phyloP scores from a whole-genome alignment of 2,329 filamentous ascomycete species.

The Talaromyces sp. region DNA sequence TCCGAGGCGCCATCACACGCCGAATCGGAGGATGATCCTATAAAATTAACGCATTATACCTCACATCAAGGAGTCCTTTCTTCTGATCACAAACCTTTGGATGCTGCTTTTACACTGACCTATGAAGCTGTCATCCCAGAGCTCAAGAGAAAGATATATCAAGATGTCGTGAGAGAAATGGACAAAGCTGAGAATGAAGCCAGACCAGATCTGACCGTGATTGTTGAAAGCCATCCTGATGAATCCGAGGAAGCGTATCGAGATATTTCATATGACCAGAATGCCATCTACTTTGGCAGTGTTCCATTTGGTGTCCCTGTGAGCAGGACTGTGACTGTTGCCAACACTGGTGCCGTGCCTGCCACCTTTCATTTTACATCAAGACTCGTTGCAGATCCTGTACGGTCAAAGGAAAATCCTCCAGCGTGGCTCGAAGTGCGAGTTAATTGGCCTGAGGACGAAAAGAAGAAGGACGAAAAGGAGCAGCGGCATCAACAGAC shows the following conservation, averaged over 20 bases:
- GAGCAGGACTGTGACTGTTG: constrained; percentile 68
- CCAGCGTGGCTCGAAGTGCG: constrained; percentile 67
- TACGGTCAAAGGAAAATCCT: constrained; percentile 27
- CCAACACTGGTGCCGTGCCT: constrained; percentile 80
- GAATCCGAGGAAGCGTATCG: constrained; percentile 31
- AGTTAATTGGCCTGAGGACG: constrained; percentile 52
- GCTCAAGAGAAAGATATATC: constrained; percentile 74
- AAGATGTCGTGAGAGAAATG: constrained; percentile 80
- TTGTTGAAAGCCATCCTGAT: constrained; percentile 59
- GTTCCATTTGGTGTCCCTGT: constrained; percentile 64
- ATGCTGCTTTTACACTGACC: constrained; percentile 73
- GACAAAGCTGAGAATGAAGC: constrained; percentile 91
- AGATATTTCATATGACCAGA: constrained; percentile 35
- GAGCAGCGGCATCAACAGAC: constrained; percentile 31
- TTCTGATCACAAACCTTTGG: constrained; percentile 91
- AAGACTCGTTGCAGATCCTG: constrained; percentile 45
- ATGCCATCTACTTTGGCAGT: constrained; percentile 70
- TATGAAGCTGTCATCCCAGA: constrained; percentile 84
- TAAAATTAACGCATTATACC: constrained; percentile 64
- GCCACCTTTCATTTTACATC: constrained; percentile 78
- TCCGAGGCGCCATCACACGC: constrained; percentile 22
- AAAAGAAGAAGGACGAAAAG: constrained; percentile 21
- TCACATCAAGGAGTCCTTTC: constrained; percentile 86
- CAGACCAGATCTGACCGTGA: constrained; percentile 72
- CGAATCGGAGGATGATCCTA: constrained; percentile 41